Percentiles rank a stretch among this genome's conserved stretches.
Conservation (phyloP, 192 early-diverging fungal genomes). For the Rhizophlyctis rosea region DNA sequence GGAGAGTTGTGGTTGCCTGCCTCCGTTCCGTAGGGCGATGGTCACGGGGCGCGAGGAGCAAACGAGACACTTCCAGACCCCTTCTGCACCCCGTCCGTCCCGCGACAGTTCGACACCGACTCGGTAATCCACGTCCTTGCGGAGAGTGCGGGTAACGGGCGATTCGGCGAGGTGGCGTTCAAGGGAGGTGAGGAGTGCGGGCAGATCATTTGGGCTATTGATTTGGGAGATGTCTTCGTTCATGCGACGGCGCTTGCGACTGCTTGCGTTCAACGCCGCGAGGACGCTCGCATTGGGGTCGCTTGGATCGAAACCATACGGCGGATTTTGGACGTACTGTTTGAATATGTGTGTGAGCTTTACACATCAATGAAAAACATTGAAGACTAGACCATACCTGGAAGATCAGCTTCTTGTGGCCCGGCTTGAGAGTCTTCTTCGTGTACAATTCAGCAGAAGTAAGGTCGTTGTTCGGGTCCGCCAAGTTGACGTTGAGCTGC, state of each 20-base stretch:
- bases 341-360: no score
- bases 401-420: constrained; percentile 24
- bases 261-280: constrained; percentile 10
- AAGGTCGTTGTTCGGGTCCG: constrained; percentile 20
- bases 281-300: constrained; percentile 15
- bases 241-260: neutral
- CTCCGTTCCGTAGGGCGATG: constrained; percentile 26
- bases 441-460: constrained; percentile 20
- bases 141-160: constrained; percentile 22
- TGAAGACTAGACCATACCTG: constrained; percentile 5
- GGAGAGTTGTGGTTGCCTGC: constrained; percentile 28
- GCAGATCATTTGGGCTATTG: constrained; percentile 10
- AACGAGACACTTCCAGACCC: constrained; percentile 29
- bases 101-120: constrained; percentile 13
- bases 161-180: constrained; percentile 27
- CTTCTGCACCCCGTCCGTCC: constrained; percentile 13
- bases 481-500: constrained; percentile 18
- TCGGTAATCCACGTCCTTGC: constrained; percentile 24
- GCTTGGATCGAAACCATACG: constrained; percentile 15
- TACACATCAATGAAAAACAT: neutral
- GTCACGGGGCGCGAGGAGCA: constrained; percentile 25
- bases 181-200: constrained; percentile 3
- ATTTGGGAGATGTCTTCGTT: neutral
- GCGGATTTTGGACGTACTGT: constrained; percentile 13
- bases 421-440: constrained; percentile 22